Base-by-base conservation (phyloP, 2,329 filamentous ascomycete species). In the Sclerotinia trifoliorum region DNA sequence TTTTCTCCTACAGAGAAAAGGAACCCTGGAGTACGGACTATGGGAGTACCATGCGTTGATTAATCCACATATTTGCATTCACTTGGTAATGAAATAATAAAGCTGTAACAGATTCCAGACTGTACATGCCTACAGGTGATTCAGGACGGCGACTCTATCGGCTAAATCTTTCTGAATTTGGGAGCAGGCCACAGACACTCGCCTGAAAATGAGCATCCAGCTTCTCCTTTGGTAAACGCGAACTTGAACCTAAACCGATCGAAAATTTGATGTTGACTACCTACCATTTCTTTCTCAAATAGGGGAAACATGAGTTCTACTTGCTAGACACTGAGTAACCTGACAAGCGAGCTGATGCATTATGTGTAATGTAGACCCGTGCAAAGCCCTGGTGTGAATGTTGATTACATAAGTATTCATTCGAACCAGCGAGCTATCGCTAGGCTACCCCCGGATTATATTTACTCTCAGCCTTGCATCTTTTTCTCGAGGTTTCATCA, bases 391-490 rank as follows among this genome's bases (percentile, higher is more conserved):
- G 29, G 21, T 8, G 10, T 21, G 7, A 15, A 21, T 10, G 10
- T 24, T 49, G 58, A 62, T 62, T 62, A 62, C 46, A 62, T 62
- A 62, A 62, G 13, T 15, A 62, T 15, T 11, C 5, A 5, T 32
- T n/a, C 3, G 10, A 48, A 56, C 32, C 35, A 21, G 32, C 29
- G 6, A 11, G 29, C 44, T 49, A 51, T 62, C 60, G n/a, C 46
- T 51, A 51, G 44, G 46, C 60, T 51, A 35, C 49, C 60, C 32
- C 21, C 17, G 42, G 26, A 49, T 62, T 56, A 13, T 49, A 61
- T 49, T 49, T 62, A 49, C 44, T 49, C 15, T 62, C 60, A 62
- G 46, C 60, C 60, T 62, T 62, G 60, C 29, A 62, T 62, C 60
- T 51, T 62, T 56, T 62, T 51, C 29, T 62, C 8, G 15, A 51